Percentiles rank a stretch among this genome's conserved stretches.
Evolutionary conservation across 306 rosid species (phyloP).

Genomic region (Vigna trinervia): DNA sequence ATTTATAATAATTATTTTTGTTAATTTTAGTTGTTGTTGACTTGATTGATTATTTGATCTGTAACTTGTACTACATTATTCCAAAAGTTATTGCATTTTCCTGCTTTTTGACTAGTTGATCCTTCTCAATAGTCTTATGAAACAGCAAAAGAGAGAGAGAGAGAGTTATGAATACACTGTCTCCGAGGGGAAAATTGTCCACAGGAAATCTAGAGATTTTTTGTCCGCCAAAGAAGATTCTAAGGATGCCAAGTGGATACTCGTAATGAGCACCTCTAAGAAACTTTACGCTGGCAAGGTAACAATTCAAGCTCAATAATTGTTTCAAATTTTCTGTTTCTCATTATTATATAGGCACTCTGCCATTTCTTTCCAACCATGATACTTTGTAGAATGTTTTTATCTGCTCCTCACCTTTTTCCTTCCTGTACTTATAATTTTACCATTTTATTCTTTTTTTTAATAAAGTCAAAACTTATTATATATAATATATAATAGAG

Average conservation of each 20-base stretch:
- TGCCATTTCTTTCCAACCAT: background rate
- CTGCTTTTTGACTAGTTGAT: conserved; percentile 36
- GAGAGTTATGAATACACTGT: conserved; percentile 65
- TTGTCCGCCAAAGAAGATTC: conserved; percentile 61
- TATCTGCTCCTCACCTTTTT: no score
- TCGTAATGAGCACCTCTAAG: conserved; percentile 76
- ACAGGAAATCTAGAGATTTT: conserved; percentile 64
- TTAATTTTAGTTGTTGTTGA: conserved; percentile 19
- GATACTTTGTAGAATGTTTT: background rate
- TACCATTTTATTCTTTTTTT: no score
- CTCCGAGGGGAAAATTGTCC: conserved; percentile 63
- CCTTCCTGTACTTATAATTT: no score
- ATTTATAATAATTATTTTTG: background rate
- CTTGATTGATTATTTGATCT: conserved; percentile 7
- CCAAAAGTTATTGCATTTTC: conserved; percentile 7
- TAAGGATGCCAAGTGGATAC: conserved; percentile 75
- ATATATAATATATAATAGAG: no score
- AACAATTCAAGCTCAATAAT: conserved; percentile 32
- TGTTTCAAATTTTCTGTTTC: conserved; percentile 15
- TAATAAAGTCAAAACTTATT: no score
- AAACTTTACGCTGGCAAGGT: conserved; percentile 76
- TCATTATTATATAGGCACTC: background rate
- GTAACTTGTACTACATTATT: background rate
- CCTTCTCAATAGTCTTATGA: conserved; percentile 24
- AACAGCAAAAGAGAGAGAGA: conserved; percentile 94